phyloP scores from a whole-genome alignment of 352 stramenopile genomes.

The Phytophthora aleatoria region DNA sequence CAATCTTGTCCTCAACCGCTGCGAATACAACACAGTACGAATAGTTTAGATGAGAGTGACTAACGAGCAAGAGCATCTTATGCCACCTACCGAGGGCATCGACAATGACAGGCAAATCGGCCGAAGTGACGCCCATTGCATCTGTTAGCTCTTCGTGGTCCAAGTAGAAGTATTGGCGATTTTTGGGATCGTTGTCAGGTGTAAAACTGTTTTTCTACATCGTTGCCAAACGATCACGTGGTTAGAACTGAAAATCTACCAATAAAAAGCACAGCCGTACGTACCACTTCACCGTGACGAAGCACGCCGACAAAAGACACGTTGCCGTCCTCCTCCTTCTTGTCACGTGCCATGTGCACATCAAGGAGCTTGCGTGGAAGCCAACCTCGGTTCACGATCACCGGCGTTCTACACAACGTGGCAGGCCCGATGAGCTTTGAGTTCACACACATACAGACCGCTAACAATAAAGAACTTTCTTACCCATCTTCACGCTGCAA shows the following conservation, averaged over 20 bases:
- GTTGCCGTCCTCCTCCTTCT: slow-evolving; percentile 60
- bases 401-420: slow-evolving; percentile 53
- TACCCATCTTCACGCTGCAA: slow-evolving; percentile 73
- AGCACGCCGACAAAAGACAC: slow-evolving; percentile 76
- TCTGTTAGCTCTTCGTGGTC: slow-evolving; percentile 78
- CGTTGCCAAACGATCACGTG: background rate
- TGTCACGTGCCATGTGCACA: slow-evolving; percentile 58
- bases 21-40: background rate
- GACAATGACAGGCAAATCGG: slow-evolving; percentile 74
- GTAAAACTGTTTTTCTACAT: slow-evolving; percentile 78
- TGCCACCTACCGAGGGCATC: slow-evolving; percentile 61
- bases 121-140: slow-evolving; percentile 73
- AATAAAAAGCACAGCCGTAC: slow-evolving; percentile 7
- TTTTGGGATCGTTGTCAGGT: slow-evolving; percentile 74
- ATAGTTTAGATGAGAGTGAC: slow-evolving; percentile 6
- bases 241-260: slow-evolving; percentile 2
- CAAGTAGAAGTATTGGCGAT: slow-evolving; percentile 85
- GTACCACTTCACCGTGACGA: slow-evolving; percentile 79
- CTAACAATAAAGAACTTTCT: slow-evolving; percentile 1
- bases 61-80: slow-evolving; percentile 1
- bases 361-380: slow-evolving; percentile 80
- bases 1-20: slow-evolving; percentile 45
- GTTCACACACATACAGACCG: background rate
- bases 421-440: slow-evolving; percentile 3
- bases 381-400: slow-evolving; percentile 88